A percentile compares a stretch with the other conserved stretches of the same genome.
These are phyloP conservation scores for Lumnitzera racemosa DNA, from an alignment of 345 rosid genomes.

Conservation along the genomic window DNA sequence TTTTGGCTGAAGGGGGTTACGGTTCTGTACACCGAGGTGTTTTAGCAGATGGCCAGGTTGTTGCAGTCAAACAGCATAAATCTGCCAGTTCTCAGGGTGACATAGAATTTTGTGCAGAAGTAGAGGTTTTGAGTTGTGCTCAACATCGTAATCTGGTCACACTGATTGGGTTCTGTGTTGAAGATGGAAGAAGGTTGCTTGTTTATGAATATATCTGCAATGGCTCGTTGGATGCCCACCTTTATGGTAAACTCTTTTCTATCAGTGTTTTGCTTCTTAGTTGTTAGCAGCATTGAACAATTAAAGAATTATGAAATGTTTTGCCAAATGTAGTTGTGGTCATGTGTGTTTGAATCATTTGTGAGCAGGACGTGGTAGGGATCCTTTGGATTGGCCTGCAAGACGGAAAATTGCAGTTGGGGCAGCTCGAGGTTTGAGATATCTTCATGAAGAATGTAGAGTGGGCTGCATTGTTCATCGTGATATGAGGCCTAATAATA, in stretches of 20 bases:
- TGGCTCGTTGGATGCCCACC: constrained; percentile 87
- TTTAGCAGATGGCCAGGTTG: constrained; percentile 69
- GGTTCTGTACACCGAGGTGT: constrained; percentile 93
- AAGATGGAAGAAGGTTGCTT: constrained; percentile 77
- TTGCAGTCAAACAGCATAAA: constrained; percentile 96
- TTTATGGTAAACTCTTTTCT: constrained; percentile 54
- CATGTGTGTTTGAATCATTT: too few species aligned
- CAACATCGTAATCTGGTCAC: constrained; percentile 96
- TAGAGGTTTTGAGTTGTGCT: constrained; percentile 95
- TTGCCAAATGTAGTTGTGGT: too few species aligned
- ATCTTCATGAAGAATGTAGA: constrained; percentile 99
- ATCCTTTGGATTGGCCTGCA: constrained; percentile 82
- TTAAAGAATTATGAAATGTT: neutral
- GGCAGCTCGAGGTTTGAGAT: constrained; percentile 95
- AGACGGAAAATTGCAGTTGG: constrained; percentile 87
- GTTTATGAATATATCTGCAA: constrained; percentile 96
- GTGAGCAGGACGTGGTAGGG: constrained; percentile 38
- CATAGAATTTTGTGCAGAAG: constrained; percentile 91
- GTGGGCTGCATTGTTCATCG: constrained; percentile 98
- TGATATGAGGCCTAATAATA: constrained; percentile 93
- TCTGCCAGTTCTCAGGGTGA: constrained; percentile 97
- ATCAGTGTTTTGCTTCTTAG: neutral
- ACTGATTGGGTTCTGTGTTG: constrained; percentile 86
- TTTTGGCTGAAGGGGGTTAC: constrained; percentile 98
- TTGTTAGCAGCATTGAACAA: constrained; percentile 1